Conservation (phyloP, 805 yeast genomes). For the Candida anglica region DNA sequence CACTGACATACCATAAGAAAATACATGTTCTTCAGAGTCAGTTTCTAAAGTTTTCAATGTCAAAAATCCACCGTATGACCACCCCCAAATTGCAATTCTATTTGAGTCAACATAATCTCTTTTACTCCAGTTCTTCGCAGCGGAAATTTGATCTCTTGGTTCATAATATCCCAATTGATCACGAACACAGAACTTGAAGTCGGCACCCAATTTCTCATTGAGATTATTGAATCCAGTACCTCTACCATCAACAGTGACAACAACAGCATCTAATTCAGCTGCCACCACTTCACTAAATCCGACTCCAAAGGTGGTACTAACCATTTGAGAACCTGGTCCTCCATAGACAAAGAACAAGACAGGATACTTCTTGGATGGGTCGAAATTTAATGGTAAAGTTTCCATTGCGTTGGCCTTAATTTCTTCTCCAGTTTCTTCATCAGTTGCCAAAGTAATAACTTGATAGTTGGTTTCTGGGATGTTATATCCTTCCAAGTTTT, state of each 20-base stretch:
- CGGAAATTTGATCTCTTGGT: constrained; percentile 80
- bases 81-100: constrained; percentile 75
- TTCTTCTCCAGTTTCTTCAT: constrained; percentile 42
- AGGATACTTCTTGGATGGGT: constrained; percentile 65
- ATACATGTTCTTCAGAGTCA: constrained; percentile 52
- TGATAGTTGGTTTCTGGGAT: constrained; percentile 55
- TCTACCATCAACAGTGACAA: constrained; percentile 94
- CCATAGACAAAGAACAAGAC: constrained; percentile 88
- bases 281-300: constrained; percentile 74
- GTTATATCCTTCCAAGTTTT: constrained; percentile 39
- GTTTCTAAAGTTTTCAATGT: constrained; percentile 70
- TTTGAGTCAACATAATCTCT: constrained; percentile 58
- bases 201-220: constrained; percentile 38
- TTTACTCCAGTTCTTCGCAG: constrained; percentile 68
- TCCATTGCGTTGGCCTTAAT: constrained; percentile 64
- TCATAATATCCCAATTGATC: constrained; percentile 81
- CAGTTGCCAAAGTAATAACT: constrained; percentile 50
- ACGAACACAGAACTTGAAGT: constrained; percentile 73
- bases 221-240: constrained; percentile 89
- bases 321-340: constrained; percentile 92
- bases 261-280: constrained; percentile 74
- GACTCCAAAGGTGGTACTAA: constrained; percentile 55
- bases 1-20: constrained; percentile 75
- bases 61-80: constrained; percentile 84
- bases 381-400: constrained; percentile 72